Base-by-base conservation (phyloP, 2,329 filamentous ascomycete genomes). In the Microascus cirrosus region DNA sequence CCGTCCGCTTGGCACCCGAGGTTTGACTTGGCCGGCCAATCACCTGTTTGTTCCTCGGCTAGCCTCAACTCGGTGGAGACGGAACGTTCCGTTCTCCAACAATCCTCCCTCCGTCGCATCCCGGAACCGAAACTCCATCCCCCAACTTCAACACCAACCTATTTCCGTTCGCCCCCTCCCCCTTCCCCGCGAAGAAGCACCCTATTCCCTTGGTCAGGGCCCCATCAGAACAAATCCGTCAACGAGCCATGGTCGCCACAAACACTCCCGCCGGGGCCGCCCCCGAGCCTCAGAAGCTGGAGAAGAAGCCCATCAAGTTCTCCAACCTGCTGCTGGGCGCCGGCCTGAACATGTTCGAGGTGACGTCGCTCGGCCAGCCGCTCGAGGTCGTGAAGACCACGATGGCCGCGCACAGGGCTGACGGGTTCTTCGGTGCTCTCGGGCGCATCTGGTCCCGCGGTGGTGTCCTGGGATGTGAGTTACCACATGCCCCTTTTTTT, bases 251-350 rank as follows among this genome's bases (percentile, higher is more conserved):
- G 83, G 83, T 83, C 74, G 76, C 80, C 70, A 75, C 77, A 66
- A 68, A 72, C 65, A 68, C 80, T 66, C 75, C 71, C 73, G 45
- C 72, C 70, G 65, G 73, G 63, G 68, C 72, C n/a, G 39, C 39
- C 15, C 39, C 39, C 39, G 66, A 74, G 74, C 63, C 69, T 70
- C 59, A 70, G 73, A 77, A 73, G 74, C 78, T 95, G 72, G 92
- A 96, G 87, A 97, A 97, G 89, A 97, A 97, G 85, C 94, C 94
- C 65, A 84, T 99, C 84, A 97, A 96, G 85, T 97, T 97, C 83
- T 96, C 91, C 80, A 99, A 99, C 79, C 76, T 99, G 83, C 80
- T 99, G 69, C 84, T 96, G 68, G 92, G 92, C 70, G 89, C 90
- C 71, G 90, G 91, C 67, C 83, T 96, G 77, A 96, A 96, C 82